Conservation (phyloP, 257 asterid genomes). For the Euphrasia confusa region DNA sequence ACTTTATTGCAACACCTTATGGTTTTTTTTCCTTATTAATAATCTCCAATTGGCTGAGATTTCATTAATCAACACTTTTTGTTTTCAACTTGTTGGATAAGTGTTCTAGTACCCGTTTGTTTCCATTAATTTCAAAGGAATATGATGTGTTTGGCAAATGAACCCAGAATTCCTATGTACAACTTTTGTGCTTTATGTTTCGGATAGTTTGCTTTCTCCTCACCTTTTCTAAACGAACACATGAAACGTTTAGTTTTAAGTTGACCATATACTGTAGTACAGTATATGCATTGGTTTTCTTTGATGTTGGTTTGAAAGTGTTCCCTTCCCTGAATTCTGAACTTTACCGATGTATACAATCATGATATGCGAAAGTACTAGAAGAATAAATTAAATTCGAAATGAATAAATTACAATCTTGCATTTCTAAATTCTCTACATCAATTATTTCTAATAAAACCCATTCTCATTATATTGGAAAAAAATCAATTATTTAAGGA, state of each 20-base stretch:
- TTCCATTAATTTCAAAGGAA: not conserved
- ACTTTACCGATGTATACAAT: no score
- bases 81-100: not conserved
- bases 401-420: no score
- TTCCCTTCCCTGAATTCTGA: no score
- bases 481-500: no score
- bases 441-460: no score
- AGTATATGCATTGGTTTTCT: not conserved
- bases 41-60: slow-evolving; percentile 24
- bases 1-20: slow-evolving; percentile 19
- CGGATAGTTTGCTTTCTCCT: not conserved
- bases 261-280: not conserved
- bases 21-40: slow-evolving; percentile 20
- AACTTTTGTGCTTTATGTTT: not conserved
- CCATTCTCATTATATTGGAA: no score
- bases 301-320: not conserved
- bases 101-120: not conserved
- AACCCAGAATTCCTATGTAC: not conserved
- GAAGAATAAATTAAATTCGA: no score
- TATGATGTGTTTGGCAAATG: not conserved
- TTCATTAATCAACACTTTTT: slow-evolving; percentile 9
- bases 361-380: no score
- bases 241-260: not conserved
- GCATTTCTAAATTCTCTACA: no score
- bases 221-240: not conserved